Conservation (phyloP, 1,284 basidiomycete genomes). For the Apiotrichum sp. region DNA sequence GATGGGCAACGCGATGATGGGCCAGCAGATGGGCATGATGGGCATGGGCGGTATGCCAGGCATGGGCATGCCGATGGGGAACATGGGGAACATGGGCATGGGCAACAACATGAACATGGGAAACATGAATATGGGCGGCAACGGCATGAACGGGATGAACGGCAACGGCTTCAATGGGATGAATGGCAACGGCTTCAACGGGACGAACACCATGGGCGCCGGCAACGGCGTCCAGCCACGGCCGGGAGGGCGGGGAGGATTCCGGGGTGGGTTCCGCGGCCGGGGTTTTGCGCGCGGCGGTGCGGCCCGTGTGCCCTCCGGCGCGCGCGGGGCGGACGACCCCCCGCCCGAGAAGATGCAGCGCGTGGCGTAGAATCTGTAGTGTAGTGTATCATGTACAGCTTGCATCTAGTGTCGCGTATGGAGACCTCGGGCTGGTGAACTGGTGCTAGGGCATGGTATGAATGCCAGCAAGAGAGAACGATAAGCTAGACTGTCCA, state of each 20-base stretch:
- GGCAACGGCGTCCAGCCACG: background rate
- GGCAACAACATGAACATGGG: slow-evolving; percentile 12
- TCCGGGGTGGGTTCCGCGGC: slow-evolving; percentile 16
- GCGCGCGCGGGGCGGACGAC: slow-evolving; percentile 8
- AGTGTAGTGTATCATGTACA: background rate
- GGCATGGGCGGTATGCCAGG: slow-evolving; percentile 8
- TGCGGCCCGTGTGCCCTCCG: background rate
- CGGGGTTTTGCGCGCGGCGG: slow-evolving; percentile 9
- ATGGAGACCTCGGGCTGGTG: too few relatives aligned
- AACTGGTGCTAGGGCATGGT: too few relatives aligned
- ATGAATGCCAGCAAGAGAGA: too few relatives aligned
- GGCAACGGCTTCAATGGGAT: background rate
- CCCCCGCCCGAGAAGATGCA: slow-evolving; percentile 14
- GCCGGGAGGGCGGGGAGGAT: slow-evolving; percentile 8
- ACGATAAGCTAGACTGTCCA: too few relatives aligned
- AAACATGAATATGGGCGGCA: slow-evolving; percentile 6
- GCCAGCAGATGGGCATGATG: slow-evolving; percentile 18
- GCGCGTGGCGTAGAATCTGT: slow-evolving; percentile 7
- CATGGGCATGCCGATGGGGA: slow-evolving; percentile 1
- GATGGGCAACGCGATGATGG: slow-evolving; percentile 17
- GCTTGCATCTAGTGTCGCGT: too few relatives aligned
- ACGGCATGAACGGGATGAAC: background rate
- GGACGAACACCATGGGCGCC: slow-evolving; percentile 2
- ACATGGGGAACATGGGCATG: slow-evolving; percentile 4
- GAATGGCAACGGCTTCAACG: slow-evolving; percentile 1